A percentile compares a stretch with the other conserved stretches of the same genome.
Conservation (phyloP, 129 eudicot species). For the Saussurea involucrata region DNA sequence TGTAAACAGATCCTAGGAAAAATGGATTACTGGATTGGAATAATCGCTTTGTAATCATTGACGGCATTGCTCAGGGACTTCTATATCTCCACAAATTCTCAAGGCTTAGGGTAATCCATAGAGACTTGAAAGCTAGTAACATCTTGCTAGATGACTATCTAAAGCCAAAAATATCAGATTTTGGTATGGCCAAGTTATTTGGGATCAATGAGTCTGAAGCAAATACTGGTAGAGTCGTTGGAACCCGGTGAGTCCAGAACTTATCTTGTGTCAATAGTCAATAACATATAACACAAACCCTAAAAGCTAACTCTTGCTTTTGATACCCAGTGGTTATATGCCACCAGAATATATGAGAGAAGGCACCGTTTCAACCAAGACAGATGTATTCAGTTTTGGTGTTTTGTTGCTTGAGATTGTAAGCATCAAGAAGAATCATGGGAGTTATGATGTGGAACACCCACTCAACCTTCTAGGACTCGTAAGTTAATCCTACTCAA, state of each 20-base stretch:
- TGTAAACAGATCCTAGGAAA: conserved; percentile 17
- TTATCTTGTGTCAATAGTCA: too few relatives aligned
- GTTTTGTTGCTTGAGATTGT: conserved; percentile 30
- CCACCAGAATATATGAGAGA: too few relatives aligned
- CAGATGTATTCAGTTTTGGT: too few relatives aligned
- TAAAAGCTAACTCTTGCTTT: too few relatives aligned
- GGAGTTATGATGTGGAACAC: conserved; percentile 31
- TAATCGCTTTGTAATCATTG: conserved; percentile 24
- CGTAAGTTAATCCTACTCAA: conserved; percentile 13
- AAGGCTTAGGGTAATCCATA: conserved; percentile 35
- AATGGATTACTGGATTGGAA: conserved; percentile 34
- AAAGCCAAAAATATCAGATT: conserved; percentile 32
- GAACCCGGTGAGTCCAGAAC: conserved; percentile 46
- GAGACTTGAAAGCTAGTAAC: conserved; percentile 23
- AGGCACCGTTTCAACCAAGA: too few relatives aligned
- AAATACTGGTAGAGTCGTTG: conserved; percentile 31
- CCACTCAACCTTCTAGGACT: conserved; percentile 41
- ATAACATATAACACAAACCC: too few relatives aligned
- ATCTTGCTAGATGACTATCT: conserved; percentile 3
- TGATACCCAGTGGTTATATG: too few relatives aligned
- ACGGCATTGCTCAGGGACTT: conserved; percentile 51
- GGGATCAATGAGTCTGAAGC: conserved; percentile 10
- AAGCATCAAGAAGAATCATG: conserved; percentile 37
- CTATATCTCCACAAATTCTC: conserved; percentile 50
- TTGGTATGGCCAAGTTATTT: conserved; percentile 10